Evolutionary conservation across 306 rosid species (phyloP), one percentile per base, ranked within the genome.

Genomic region (Canavalia gladiata): DNA sequence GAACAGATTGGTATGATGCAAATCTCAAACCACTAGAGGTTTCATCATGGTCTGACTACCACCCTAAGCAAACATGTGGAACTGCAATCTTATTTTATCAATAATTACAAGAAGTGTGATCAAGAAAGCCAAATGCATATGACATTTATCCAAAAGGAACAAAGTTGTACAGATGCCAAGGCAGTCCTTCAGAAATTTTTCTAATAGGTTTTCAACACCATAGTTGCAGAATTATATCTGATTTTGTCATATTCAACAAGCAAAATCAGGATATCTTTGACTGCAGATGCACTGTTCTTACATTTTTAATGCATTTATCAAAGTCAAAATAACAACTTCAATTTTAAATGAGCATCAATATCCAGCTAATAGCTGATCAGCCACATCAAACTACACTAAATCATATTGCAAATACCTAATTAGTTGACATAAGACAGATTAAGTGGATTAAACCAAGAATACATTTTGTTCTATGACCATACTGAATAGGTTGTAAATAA

Each of bases 281-380:
- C 63, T 47, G 28, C 59, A 65, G 59, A 13, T 57, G 50, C 33
- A 68, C 54, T 54, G 28, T 68, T 34, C 51, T 63, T 65, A 75
- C 60, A 86, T 41, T 62, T 79, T 68, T 63, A 56, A 76, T 65
- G 81, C 56, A 86, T 67, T 76, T 50, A 71, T 35, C 65, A 47
- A 54, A 46, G 50, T 69, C 54, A 62, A 81, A 68, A 71, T 69
- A 62, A 71, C 66, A 79, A 50, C 58, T 68, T 28, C 3, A 62
- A 52, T 37, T 81, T 78, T 69, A 35, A 81, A 59, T 12, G 62
- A 59, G 51, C 35, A 72, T 18, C 58, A 57, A 6, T 47, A 77
- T 68, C 47, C 70, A 68, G 43, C 45, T 29, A 64, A 64, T 73
- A 84, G 76, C 0, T 72, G 31, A 72, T 47, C 62, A 60, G 67